A percentile compares a stretch with the other conserved stretches of the same genome.
phyloP scores from a whole-genome alignment of 164 flowering plant genomes.

The Tinospora cordifolia region DNA sequence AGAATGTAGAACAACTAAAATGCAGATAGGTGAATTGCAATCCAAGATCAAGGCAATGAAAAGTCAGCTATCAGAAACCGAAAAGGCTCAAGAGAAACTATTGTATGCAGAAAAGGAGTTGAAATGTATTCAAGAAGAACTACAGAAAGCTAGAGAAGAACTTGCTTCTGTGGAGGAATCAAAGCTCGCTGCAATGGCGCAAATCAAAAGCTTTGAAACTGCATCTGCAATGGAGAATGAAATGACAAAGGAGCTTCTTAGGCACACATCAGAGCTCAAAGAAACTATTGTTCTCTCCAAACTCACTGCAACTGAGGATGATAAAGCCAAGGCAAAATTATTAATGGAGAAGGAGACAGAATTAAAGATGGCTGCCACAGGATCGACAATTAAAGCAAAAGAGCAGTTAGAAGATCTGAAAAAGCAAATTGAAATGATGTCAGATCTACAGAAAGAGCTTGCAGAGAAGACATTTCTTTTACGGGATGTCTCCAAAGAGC shows the following conservation, averaged over 20 bases:
- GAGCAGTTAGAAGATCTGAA: slow-evolving; percentile 26
- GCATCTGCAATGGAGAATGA: slow-evolving; percentile 26
- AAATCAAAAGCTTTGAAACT: slow-evolving; percentile 28
- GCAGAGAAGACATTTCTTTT: slow-evolving; percentile 20
- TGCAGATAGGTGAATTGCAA: slow-evolving; percentile 30
- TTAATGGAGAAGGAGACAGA: slow-evolving; percentile 29
- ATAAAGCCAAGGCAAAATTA: slow-evolving; percentile 24
- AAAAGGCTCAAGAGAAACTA: slow-evolving; percentile 26
- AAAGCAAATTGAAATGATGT: slow-evolving; percentile 20
- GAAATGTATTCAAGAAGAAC: slow-evolving; percentile 27
- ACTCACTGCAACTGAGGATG: slow-evolving; percentile 28
- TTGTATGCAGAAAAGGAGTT: slow-evolving; percentile 22
- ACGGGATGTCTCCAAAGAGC: too few relatives aligned
- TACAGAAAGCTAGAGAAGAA: slow-evolving; percentile 26
- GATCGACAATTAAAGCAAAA: slow-evolving; percentile 19
- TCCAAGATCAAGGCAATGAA: slow-evolving; percentile 27
- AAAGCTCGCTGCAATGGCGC: slow-evolving; percentile 22
- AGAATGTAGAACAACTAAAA: slow-evolving; percentile 24
- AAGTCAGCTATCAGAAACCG: slow-evolving; percentile 22
- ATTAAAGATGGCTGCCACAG: slow-evolving; percentile 17
- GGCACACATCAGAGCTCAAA: slow-evolving; percentile 31
- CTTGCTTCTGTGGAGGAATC: slow-evolving; percentile 28
- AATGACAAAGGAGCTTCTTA: slow-evolving; percentile 31
- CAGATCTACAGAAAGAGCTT: slow-evolving; percentile 33
- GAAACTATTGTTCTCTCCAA: slow-evolving; percentile 27